A percentile compares a stretch with the other conserved stretches of the same genome.
Conservation (phyloP, 2,329 filamentous ascomycete species). For the Fusarium udum region DNA sequence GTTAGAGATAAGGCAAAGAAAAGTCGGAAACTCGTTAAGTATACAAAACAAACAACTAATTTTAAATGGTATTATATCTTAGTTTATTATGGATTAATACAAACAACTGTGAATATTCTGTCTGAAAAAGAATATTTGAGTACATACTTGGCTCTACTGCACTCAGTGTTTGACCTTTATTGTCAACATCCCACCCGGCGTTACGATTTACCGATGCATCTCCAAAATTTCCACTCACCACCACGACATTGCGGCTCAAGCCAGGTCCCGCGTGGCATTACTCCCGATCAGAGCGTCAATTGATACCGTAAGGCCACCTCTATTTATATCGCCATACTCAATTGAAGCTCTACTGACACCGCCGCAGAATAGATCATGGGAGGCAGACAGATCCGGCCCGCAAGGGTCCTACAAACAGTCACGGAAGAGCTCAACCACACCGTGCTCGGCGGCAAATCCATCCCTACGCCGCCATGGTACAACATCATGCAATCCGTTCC, state of each 20-base stretch:
- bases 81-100: accelerated
- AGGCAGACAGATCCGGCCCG: slow-evolving; percentile 57
- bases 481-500: slow-evolving; percentile 62
- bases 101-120: accelerated
- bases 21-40: accelerated
- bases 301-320: slow-evolving; percentile 22
- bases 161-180: neutral
- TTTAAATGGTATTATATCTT: accelerated
- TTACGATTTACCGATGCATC: slow-evolving; percentile 45
- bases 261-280: slow-evolving; percentile 22
- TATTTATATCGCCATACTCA: neutral
- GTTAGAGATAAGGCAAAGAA: neutral
- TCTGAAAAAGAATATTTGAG: neutral
- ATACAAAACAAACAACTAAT: accelerated
- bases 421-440: slow-evolving; percentile 55
- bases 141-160: neutral
- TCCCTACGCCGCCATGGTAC: slow-evolving; percentile 60
- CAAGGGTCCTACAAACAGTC: slow-evolving; percentile 59
- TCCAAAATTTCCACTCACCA: slow-evolving; percentile 46
- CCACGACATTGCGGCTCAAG: slow-evolving; percentile 20
- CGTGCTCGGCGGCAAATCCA: slow-evolving; percentile 48
- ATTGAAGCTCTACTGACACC: neutral
- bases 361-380: slow-evolving; percentile 48
- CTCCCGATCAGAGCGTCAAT: slow-evolving; percentile 34
- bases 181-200: slow-evolving; percentile 36